Base-by-base conservation (phyloP, 441 rosid genomes). In the Populus hybrid region DNA sequence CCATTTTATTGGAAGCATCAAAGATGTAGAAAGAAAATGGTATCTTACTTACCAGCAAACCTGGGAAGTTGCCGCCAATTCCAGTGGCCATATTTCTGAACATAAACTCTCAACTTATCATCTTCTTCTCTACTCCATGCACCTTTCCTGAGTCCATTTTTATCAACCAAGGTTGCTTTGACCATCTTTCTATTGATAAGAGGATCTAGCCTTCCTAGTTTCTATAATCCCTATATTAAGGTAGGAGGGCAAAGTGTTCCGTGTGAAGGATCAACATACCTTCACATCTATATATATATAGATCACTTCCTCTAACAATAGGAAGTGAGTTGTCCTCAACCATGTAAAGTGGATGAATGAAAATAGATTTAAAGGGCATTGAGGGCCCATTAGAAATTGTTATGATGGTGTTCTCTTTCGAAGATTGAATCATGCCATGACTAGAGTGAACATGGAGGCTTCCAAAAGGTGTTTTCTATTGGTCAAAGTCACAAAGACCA, bases 71-170 rank as follows among this genome's bases (percentile, higher is more conserved):
- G 73, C 66, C 86, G 86, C 90, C 88, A 87, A 64, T 87, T 87
- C 82, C 82, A 78, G 57, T 78, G 77, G 72, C 90, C 90, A 70
- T 79, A 78, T 67, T 9, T 80, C 40, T 11, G n/a, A 69, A 85
- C 26, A 67, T 82, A 85, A 23, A 75, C 72, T 77, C 75, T 76
- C n/a, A 87, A 74, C 69, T 82, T 85, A 5, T 76, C 71, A 66
- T 87, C 90, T 79, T 87, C 90, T 72, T 87, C 88, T 16, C 11
- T 35, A 67, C 85, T 84, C 90, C 90, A 87, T 16, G 83, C 80
- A 9, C 90, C 90, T 75, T 79, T 84, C 83, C 75, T 86, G 59
- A 81, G 9, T 66, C 89, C 89, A 76, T 83, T 81, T 71, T 83
- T 65, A 61, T 85, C 88, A 40, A 75, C 72, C 32, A 38, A 77